Base-by-base conservation (phyloP, 1,139 yeast genomes). In the Kluyveromyces marxianus region DNA sequence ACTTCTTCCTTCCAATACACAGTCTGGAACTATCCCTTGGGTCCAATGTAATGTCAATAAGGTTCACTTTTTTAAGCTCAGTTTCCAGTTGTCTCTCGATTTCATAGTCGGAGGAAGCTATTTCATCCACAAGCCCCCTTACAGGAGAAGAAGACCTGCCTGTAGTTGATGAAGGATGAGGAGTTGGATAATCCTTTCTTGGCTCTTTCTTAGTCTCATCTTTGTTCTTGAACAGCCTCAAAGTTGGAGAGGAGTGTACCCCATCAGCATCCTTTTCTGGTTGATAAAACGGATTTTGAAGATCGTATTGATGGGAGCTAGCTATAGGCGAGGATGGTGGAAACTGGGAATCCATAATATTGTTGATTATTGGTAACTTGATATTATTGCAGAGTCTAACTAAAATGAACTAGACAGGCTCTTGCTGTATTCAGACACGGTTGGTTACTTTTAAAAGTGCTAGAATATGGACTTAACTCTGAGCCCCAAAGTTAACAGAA, bases 271-370 rank as follows among this genome's bases (percentile, higher is more conserved):
- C 41, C 25, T 37, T 37, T 7, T 28, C 25, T 55, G 52, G 54
- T 42, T 56, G 52, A 25, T 43, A 51, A 33, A 58, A 61, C 3
- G 64, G 61, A 44, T 60, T 61, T 14, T 53, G 42, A 10, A 26
- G 14, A 21, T 41, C 42, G 36, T 38, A 43, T 21, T 42, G 57
- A 4, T 31, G 26, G 3, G 44, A 34, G 8, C 41, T 27, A 7
- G 46, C 48, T 10, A 40, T 40, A 2, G 86, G 85, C 30, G 85
- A 80, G 28, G 85, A 79, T 25, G 86, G 86, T 8, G 83, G 84
- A 60, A 78, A 79, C 58, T 73, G 79, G 42, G 62, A 60, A 21
- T 42, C 34, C 56, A 54, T 54, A 8, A n/a, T 35, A 8, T 10
- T n/a, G 25, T 25, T 35, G 36, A 8, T 34, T 14, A 14, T 14